These are phyloP conservation scores for Cercospora nicotianae DNA, from an alignment of 2,329 filamentous ascomycete species.

Conservation along the genomic window DNA sequence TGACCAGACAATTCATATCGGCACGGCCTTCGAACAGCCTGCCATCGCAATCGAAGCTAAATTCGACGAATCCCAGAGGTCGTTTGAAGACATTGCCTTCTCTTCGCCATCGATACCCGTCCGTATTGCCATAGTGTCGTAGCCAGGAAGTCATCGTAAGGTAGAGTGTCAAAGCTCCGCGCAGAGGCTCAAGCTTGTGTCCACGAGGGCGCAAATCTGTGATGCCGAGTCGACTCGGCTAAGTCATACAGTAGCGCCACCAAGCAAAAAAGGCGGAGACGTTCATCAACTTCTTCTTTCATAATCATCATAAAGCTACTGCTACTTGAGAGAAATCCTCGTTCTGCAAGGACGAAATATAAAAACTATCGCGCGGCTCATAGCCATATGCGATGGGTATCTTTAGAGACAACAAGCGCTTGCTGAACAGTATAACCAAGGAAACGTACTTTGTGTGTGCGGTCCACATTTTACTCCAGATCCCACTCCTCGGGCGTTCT, in stretches of 20 bases:
- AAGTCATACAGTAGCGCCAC: not conserved
- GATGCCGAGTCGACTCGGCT: not conserved
- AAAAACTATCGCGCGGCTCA: constrained; percentile 7
- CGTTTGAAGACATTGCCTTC: constrained; percentile 33
- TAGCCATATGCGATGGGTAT: constrained; percentile 9
- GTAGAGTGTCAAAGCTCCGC: not conserved
- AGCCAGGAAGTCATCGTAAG: constrained; percentile 40
- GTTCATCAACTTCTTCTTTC: not conserved
- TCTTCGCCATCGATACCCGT: constrained; percentile 42
- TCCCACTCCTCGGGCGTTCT: constrained; percentile 27
- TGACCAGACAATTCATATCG: constrained; percentile 45
- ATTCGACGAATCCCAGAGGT: constrained; percentile 47
- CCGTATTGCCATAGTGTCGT: constrained; percentile 41
- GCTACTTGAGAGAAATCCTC: not conserved
- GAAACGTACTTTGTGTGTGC: not conserved
- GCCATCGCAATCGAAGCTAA: constrained; percentile 49
- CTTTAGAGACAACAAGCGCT: constrained; percentile 7
- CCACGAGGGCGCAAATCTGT: not conserved
- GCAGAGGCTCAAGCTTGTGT: not conserved
- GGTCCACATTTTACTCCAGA: constrained; percentile 4
- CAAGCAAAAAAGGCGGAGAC: not conserved
- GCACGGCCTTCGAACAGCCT: constrained; percentile 47
- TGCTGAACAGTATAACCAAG: constrained; percentile 1
- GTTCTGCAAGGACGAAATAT: not conserved
- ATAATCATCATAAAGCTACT: constrained; percentile 5